Evolutionary conservation across 208 protist species (phyloP).

Genomic region (Leishmania braziliensis): DNA sequence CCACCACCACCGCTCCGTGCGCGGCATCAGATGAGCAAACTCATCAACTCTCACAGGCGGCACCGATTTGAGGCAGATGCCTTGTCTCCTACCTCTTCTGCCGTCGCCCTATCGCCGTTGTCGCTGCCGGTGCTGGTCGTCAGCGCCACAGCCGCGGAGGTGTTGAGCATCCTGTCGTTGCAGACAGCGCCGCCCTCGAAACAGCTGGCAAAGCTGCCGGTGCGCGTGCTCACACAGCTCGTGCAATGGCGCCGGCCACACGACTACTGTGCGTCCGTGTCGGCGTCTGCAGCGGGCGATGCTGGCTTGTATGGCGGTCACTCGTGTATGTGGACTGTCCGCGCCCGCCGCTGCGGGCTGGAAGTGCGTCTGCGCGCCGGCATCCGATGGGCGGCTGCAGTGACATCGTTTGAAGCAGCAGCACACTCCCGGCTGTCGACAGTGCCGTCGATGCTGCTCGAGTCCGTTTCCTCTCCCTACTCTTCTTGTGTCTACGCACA

Average conservation of each 20-base stretch:
- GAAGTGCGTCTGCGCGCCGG: not conserved
- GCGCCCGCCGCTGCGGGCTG: not conserved
- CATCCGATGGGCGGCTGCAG: constrained; percentile 1
- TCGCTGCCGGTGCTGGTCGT: not conserved
- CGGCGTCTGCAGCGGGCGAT: not conserved
- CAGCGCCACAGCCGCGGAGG: not conserved
- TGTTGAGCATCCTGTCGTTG: not conserved
- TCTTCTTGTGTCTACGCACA: not conserved
- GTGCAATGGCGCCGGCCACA: constrained; percentile 13
- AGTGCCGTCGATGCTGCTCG: not conserved
- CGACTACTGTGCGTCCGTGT: constrained; percentile 5
- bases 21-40: not conserved
- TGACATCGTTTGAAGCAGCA: not conserved
- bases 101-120: not conserved
- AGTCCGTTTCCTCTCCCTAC: not conserved
- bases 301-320: not conserved
- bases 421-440: not conserved
- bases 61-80: too few species aligned
- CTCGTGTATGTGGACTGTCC: not conserved
- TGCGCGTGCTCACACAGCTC: constrained; percentile 13
- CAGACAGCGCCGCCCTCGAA: not conserved
- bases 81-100: not conserved
- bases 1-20: not conserved
- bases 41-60: not conserved
- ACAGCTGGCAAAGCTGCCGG: constrained; percentile 14